A percentile compares a stretch with the other conserved stretches of the same genome.
phyloP scores from a whole-genome alignment of 441 rosid species.

The Hura crepitans region DNA sequence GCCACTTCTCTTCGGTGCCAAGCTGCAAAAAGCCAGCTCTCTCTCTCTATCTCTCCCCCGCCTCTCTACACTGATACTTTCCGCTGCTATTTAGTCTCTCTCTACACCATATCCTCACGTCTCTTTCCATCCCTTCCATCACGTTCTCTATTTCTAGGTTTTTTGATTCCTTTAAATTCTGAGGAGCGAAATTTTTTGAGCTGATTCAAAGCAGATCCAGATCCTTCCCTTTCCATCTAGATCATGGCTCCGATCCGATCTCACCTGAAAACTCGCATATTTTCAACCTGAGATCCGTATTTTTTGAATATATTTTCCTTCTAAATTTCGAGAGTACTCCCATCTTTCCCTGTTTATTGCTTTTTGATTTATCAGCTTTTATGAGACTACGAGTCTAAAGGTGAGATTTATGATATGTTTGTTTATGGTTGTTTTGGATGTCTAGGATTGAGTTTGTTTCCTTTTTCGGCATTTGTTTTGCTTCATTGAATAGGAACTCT shows the following conservation, averaged over 20 bases:
- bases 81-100: slow-evolving; percentile 15
- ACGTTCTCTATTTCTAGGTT: slow-evolving; percentile 20
- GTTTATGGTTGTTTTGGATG: not conserved
- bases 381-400: slow-evolving; percentile 11
- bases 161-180: slow-evolving; percentile 39
- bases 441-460: not conserved
- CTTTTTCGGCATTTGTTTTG: not conserved
- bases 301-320: slow-evolving; percentile 17
- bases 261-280: slow-evolving; percentile 3
- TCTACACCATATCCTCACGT: not conserved
- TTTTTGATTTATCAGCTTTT: slow-evolving; percentile 14
- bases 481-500: not conserved
- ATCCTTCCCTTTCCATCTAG: slow-evolving; percentile 28
- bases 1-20: slow-evolving; percentile 44
- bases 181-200: not conserved
- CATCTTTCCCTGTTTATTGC: not conserved
- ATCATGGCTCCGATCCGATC: slow-evolving; percentile 36
- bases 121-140: slow-evolving; percentile 15
- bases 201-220: slow-evolving; percentile 34
- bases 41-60: slow-evolving; percentile 21
- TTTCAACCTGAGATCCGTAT: slow-evolving; percentile 27
- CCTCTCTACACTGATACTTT: slow-evolving; percentile 9
- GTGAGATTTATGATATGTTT: slow-evolving; percentile 22
- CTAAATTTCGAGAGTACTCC: slow-evolving; percentile 1
- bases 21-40: slow-evolving; percentile 15